A percentile compares a stretch with the other conserved stretches of the same genome.
These are phyloP conservation scores for Aschersonia sp. DNA, from an alignment of 2,329 filamentous ascomycete species.

Conservation along the genomic window DNA sequence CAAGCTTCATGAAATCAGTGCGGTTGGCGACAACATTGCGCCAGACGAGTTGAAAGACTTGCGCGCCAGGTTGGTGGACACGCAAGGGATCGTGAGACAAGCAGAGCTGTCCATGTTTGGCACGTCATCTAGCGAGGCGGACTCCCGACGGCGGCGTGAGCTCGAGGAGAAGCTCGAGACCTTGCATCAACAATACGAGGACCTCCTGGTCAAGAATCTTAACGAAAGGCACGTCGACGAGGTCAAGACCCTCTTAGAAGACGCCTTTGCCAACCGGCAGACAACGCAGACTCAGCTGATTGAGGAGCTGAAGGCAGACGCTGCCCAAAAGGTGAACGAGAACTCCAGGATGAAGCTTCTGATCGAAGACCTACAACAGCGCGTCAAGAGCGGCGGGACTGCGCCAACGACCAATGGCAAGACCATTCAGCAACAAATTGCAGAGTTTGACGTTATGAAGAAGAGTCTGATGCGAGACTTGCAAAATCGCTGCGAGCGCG, in stretches of 20 bases:
- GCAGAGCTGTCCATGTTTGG: slow-evolving; percentile 77
- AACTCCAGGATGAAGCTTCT: slow-evolving; percentile 67
- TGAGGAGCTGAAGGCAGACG: slow-evolving; percentile 62
- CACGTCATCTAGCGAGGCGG: slow-evolving; percentile 45
- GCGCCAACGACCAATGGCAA: slow-evolving; percentile 65
- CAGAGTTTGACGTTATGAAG: slow-evolving; percentile 99
- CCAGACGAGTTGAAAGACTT: slow-evolving; percentile 70
- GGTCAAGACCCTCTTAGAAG: slow-evolving; percentile 64
- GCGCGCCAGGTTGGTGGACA: slow-evolving; percentile 67
- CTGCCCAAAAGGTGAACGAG: slow-evolving; percentile 66
- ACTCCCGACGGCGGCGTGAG: slow-evolving; percentile 56
- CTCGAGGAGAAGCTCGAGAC: slow-evolving; percentile 62
- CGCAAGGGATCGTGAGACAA: slow-evolving; percentile 84
- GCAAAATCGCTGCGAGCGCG: slow-evolving; percentile 94
- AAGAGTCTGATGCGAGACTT: slow-evolving; percentile 98
- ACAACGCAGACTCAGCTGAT: slow-evolving; percentile 59
- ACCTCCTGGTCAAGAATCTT: slow-evolving; percentile 66
- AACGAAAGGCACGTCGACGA: slow-evolving; percentile 68
- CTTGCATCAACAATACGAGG: slow-evolving; percentile 73
- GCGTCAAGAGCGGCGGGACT: slow-evolving; percentile 44
- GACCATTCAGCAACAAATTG: slow-evolving; percentile 93
- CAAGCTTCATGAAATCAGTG: slow-evolving; percentile 59
- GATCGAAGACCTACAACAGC: slow-evolving; percentile 66
- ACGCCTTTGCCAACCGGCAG: slow-evolving; percentile 63
- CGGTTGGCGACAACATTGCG: slow-evolving; percentile 63